Evolutionary conservation across 192 early-diverging fungal species (phyloP), one percentile per base, ranked within the genome.

Genomic region (Linnemannia exigua): DNA sequence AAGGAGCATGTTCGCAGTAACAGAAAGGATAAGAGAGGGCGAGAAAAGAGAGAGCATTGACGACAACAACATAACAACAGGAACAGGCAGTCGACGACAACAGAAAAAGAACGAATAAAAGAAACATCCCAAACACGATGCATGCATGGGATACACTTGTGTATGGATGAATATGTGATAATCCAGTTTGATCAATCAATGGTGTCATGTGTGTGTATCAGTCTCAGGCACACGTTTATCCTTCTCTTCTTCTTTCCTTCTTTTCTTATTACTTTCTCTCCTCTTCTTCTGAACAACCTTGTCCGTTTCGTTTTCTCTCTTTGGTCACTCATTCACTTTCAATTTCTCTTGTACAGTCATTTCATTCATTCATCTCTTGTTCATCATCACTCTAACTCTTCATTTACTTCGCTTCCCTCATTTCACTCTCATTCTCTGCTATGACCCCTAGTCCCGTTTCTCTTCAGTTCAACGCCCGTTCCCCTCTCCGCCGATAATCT

Each of bases 361-460:
- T 41, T 28, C 22, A 28, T 58, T 66, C 58, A 22, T 67, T 76
- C 14, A 31, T n/a, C 61, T 8, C 35, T 66, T 37, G 14, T 41
- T 15, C 41, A 9, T 44, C 41, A 44, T 6, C 41, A 9, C 41
- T 44, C 41, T 72, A 25, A 6, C 41, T 44, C 9, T 48, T 72
- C 31, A 7, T 35, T 33, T 9, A 12, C 25, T 17, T 36, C 6
- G 3, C 70, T 33, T 25, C 71, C 71, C 19, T 72, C 9, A 3
- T 44, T 44, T 33, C 71, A 72, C 70, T 25, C 37, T 46, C 25
- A 48, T 25, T 44, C 71, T 48, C 38, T 8, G 17, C 22, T 70
- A 70, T 70, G 25, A 63, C 28, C 25, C 58, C 31, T 63, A 63
- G 58, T 63, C 28, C 58, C 58, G 15, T 63, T 63, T 63, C 58